Evolutionary conservation across 495 filamentous ascomycete genomes (phyloP), one percentile per base, ranked within the genome.

Genomic region (Xylaria scruposa): DNA sequence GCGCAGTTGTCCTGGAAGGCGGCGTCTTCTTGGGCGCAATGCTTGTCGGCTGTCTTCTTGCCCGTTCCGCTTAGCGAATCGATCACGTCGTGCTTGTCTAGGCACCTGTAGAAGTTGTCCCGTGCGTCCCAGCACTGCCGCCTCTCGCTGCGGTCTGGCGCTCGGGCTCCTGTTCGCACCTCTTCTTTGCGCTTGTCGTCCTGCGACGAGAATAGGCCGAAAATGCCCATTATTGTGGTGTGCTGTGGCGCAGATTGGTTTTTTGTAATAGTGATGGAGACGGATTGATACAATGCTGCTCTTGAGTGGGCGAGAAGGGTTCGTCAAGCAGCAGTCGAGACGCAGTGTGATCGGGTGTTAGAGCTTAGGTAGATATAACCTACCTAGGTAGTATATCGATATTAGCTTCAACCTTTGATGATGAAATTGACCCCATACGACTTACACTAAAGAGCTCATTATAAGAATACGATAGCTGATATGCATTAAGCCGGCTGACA

Each of bases 41-140:
- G 86, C 75, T 88, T 84, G 66, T 87, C 84, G 33, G 89, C 90
- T 49, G 83, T 84, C 58, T 89, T 89, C 72, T 90, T 81, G 21
- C 79, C 74, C 12, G 83, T 87, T 51, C 94, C 88, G 78, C 91
- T 93, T 68, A 97, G 84, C n/a, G 90, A 86, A 76, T 99, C 95
- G 26, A 97, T 73, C 74, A 99, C 97, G 70, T 88, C 85, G 82
- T 93, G 85, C 63, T 85, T 83, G 76, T 97, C 94, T 9, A 99
- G 84, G 74, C 96, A 99, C 33, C 83, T 80, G 81, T 96, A 98
- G 84, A 95, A 99, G 44, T 76, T 78, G 80, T 99, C 96, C 36
- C 96, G 89, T 19, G 91, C 90, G 61, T 91, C 91, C 91, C 93
- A 99, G 88, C 96, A 99, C 58, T 85, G 84, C 59, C 90, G 85